Percentiles rank a stretch among this genome's conserved stretches.
Conservation (phyloP, 164 flowering plant genomes). For the Saururus chinensis region DNA sequence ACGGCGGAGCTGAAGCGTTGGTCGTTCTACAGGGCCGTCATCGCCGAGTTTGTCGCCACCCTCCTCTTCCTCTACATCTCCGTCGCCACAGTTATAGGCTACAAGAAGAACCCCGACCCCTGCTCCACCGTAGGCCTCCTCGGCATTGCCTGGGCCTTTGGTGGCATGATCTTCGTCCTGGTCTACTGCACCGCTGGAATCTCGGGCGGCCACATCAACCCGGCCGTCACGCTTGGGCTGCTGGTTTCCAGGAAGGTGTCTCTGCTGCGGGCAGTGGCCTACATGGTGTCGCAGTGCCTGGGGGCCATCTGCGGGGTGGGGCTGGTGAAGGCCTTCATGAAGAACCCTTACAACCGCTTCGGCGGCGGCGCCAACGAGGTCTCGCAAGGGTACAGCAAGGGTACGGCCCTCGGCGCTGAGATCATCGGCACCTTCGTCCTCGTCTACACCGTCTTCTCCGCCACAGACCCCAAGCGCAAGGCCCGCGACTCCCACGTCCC, state of each 20-base stretch:
- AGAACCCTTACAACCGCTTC: slow-evolving; percentile 7
- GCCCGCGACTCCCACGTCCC: slow-evolving; percentile 42
- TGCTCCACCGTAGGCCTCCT: slow-evolving; percentile 31
- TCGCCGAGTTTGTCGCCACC: slow-evolving; percentile 31
- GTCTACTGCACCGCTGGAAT: slow-evolving; percentile 42
- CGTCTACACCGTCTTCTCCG: slow-evolving; percentile 33
- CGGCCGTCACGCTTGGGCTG: slow-evolving; percentile 38
- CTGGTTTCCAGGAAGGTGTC: slow-evolving; percentile 35
- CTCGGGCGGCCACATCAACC: slow-evolving; percentile 38
- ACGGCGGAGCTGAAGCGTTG: slow-evolving; percentile 24
- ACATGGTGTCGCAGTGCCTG: slow-evolving; percentile 33
- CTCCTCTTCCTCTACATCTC: slow-evolving; percentile 36
- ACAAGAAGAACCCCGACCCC: slow-evolving; percentile 11
- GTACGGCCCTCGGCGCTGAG: slow-evolving; percentile 36
- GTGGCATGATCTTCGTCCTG: slow-evolving; percentile 38
- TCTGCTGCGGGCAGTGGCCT: slow-evolving; percentile 22
- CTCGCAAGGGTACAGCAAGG: slow-evolving; percentile 18
- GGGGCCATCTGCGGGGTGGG: slow-evolving; percentile 42
- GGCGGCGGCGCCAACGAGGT: slow-evolving; percentile 33
- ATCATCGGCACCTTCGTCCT: slow-evolving; percentile 28
- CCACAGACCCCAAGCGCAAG: slow-evolving; percentile 36
- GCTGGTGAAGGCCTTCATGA: slow-evolving; percentile 30
- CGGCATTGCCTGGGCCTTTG: slow-evolving; percentile 38
- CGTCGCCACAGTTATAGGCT: slow-evolving; percentile 32
- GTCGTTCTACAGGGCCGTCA: slow-evolving; percentile 36